Conservation (phyloP, 1,284 basidiomycete species). For the Cutaneotrichosporon dermatis region DNA sequence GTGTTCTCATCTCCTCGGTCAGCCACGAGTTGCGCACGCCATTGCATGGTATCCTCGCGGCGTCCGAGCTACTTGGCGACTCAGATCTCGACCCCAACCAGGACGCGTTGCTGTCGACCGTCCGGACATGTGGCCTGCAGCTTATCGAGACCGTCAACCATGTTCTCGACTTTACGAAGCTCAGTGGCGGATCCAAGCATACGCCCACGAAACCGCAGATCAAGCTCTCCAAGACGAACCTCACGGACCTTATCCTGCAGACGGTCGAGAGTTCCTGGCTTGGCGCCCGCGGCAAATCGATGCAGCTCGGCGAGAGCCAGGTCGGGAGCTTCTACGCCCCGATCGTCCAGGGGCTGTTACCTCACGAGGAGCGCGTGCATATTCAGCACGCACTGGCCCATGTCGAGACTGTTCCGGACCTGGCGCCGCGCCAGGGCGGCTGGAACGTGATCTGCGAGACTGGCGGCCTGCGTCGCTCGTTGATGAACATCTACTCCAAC, state of each 20-base stretch:
- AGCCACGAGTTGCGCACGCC: conserved; percentile 90
- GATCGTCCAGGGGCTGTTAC: conserved; percentile 19
- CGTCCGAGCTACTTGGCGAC: conserved; percentile 80
- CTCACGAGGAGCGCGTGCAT: conserved; percentile 54
- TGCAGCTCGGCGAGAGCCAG: conserved; percentile 54
- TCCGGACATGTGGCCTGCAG: conserved; percentile 51
- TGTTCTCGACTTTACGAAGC: conserved; percentile 92
- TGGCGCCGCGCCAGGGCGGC: conserved; percentile 58
- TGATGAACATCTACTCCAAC: conserved; percentile 96
- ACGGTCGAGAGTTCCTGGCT: conserved; percentile 95
- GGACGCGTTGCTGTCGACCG: conserved; percentile 68
- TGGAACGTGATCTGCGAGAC: conserved; percentile 88
- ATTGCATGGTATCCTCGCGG: conserved; percentile 83
- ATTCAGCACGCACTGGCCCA: conserved; percentile 34
- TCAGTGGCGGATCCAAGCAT: conserved; percentile 76
- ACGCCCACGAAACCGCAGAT: conserved; percentile 53
- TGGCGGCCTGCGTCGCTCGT: conserved; percentile 80
- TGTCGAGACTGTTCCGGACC: conserved; percentile 76
- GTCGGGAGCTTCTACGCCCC: conserved; percentile 92
- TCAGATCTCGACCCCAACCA: conserved; percentile 77
- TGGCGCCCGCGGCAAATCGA: conserved; percentile 76
- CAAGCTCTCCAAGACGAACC: conserved; percentile 64
- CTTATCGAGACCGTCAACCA: conserved; percentile 73
- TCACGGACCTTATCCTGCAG: conserved; percentile 87
- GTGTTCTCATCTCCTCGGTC: conserved; percentile 59